Conservation (phyloP, 116 monocot species). For the Papilionanthe hybrid region DNA sequence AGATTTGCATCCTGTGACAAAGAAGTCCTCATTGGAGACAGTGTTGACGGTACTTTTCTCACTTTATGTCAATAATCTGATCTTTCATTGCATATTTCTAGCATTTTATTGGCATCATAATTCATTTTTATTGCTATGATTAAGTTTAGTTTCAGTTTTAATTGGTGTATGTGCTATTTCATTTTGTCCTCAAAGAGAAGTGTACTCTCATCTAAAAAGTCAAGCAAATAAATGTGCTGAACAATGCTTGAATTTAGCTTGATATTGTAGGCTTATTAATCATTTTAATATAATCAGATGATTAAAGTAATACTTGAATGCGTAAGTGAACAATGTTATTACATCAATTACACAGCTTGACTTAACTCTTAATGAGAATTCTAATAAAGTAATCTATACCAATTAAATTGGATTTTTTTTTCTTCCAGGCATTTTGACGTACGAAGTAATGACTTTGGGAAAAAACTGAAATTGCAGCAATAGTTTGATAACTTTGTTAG, state of each 20-base stretch:
- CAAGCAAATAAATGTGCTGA: not conserved
- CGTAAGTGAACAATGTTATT: too few species aligned
- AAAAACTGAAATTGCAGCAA: too few species aligned
- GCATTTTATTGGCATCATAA: not conserved
- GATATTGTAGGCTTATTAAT: not conserved
- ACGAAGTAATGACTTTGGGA: too few species aligned
- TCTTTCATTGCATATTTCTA: not conserved
- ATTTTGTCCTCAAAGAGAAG: not conserved
- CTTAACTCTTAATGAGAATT: too few species aligned
- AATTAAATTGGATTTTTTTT: too few species aligned
- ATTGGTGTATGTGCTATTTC: not conserved
- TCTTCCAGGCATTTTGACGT: too few species aligned
- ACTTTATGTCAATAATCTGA: not conserved
- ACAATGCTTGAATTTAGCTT: not conserved
- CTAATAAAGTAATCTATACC: too few species aligned
- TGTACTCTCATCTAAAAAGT: not conserved
- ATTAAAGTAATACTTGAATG: too few species aligned
- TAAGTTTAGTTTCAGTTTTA: not conserved
- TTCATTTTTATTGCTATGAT: not conserved
- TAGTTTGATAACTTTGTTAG: too few species aligned
- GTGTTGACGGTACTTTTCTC: conserved; percentile 73
- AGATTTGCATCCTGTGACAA: conserved; percentile 88
- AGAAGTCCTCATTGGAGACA: conserved; percentile 92
- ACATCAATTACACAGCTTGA: too few species aligned
- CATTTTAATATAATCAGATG: not conserved